Conservation (phyloP, 2,329 filamentous ascomycete genomes). For the Colletotrichum lupini region DNA sequence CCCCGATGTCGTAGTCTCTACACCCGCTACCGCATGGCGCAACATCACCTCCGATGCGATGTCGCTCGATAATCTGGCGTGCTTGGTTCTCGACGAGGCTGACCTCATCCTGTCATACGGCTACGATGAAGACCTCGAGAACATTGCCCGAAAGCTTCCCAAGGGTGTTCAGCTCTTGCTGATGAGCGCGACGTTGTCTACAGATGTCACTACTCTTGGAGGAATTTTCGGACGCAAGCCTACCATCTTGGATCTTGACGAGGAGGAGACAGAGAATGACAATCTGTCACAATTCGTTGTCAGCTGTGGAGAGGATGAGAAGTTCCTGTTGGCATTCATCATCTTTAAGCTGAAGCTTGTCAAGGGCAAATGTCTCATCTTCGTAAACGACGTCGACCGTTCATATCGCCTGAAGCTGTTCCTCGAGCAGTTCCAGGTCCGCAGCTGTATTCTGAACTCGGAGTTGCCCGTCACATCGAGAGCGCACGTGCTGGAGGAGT, state of each 20-base stretch:
- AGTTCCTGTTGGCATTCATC: slow-evolving; percentile 91
- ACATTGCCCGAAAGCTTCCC: slow-evolving; percentile 80
- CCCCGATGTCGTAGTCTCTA: slow-evolving; percentile 91
- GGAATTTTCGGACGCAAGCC: slow-evolving; percentile 87
- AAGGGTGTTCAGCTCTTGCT: slow-evolving; percentile 90
- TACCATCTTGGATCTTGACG: slow-evolving; percentile 82
- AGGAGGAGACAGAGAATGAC: slow-evolving; percentile 80
- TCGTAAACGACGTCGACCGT: slow-evolving; percentile 84
- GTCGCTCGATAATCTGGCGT: slow-evolving; percentile 75
- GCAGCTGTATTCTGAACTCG: slow-evolving; percentile 92
- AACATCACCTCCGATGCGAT: slow-evolving; percentile 81
- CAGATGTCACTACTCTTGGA: slow-evolving; percentile 88
- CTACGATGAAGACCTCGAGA: slow-evolving; percentile 89
- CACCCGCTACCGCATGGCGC: slow-evolving; percentile 83
- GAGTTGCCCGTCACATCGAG: slow-evolving; percentile 93
- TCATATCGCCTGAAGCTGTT: slow-evolving; percentile 95
- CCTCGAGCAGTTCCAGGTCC: slow-evolving; percentile 95
- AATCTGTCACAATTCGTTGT: slow-evolving; percentile 89
- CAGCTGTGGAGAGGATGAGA: slow-evolving; percentile 94
- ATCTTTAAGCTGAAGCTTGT: slow-evolving; percentile 96
- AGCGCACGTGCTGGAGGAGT: slow-evolving; percentile 95
- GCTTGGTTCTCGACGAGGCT: slow-evolving; percentile 92
- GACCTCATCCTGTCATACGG: slow-evolving; percentile 95
- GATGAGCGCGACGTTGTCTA: slow-evolving; percentile 92
- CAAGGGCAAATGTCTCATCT: slow-evolving; percentile 84